Evolutionary conservation across 306 rosid genomes (phyloP).

Genomic region (Ceratonia siliqua): DNA sequence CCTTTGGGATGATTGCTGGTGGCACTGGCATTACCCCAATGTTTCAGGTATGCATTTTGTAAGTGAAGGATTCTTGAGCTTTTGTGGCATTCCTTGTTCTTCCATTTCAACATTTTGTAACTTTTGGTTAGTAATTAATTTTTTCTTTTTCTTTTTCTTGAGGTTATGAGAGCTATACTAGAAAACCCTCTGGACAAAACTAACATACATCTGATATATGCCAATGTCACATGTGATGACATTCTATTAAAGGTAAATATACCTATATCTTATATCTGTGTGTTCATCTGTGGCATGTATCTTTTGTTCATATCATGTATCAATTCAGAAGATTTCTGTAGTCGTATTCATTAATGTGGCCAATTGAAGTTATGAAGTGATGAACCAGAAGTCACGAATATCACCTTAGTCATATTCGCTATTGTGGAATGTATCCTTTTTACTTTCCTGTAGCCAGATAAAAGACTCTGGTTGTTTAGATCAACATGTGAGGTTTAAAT

Average conservation of each 20-base stretch:
- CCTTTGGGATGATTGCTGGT: conserved; percentile 94
- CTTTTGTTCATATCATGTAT: neutral
- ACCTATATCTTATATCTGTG: neutral
- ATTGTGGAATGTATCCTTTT: neutral
- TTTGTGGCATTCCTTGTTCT: neutral
- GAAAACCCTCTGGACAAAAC: conserved; percentile 77
- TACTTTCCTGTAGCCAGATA: neutral
- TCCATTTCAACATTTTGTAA: conserved; percentile 8
- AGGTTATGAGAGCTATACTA: conserved; percentile 85
- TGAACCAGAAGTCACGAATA: no score
- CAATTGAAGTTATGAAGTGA: neutral
- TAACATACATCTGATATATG: conserved; percentile 71
- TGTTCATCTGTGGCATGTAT: neutral
- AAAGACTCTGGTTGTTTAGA: neutral
- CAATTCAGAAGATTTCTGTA: conserved; percentile 19
- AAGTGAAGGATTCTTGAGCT: conserved; percentile 5
- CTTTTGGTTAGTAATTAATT: neutral
- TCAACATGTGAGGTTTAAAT: neutral
- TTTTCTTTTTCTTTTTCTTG: neutral
- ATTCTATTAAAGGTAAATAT: conserved; percentile 73
- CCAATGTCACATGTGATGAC: conserved; percentile 78
- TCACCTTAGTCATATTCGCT: neutral
- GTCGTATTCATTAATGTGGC: neutral
- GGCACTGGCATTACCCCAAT: conserved; percentile 96
- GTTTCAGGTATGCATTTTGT: conserved; percentile 64